Percentiles rank a stretch among this genome's conserved stretches.
Conservation (phyloP, 2,329 filamentous ascomycete genomes). For the Epichloe gansuensis region DNA sequence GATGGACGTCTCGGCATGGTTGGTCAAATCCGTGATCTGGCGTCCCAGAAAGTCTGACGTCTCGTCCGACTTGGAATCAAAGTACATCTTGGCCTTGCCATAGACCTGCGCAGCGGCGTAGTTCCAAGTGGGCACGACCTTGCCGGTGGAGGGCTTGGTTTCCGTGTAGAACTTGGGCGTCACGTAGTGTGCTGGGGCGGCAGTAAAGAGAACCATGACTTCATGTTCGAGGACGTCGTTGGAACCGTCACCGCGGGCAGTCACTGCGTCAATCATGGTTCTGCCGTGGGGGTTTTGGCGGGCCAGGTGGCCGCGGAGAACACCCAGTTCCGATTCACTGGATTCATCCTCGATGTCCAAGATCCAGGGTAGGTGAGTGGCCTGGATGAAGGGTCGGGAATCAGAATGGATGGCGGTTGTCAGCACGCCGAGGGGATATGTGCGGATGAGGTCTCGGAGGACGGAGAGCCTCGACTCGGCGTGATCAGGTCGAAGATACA, state of each 20-base stretch:
- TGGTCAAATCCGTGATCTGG: constrained; percentile 41
- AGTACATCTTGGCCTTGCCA: constrained; percentile 41
- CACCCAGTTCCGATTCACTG: constrained; percentile 26
- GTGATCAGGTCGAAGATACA: constrained; percentile 46
- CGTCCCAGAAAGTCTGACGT: constrained; percentile 34
- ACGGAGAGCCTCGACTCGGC: constrained; percentile 34
- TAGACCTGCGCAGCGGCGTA: constrained; percentile 54
- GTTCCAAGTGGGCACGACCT: constrained; percentile 56
- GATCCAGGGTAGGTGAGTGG: constrained; percentile 47
- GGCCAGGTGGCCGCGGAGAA: constrained; percentile 49
- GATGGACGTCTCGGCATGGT: constrained; percentile 35
- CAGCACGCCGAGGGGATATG: constrained; percentile 48
- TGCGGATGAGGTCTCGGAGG: constrained; percentile 42
- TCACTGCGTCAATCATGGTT: constrained; percentile 38
- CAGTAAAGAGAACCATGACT: constrained; percentile 50
- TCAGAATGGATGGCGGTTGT: constrained; percentile 46
- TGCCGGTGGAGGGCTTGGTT: constrained; percentile 50
- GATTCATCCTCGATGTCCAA: constrained; percentile 35
- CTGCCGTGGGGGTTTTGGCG: constrained; percentile 51
- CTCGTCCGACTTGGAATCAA: constrained; percentile 31
- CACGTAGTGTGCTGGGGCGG: constrained; percentile 46
- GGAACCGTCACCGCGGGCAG: constrained; percentile 8
- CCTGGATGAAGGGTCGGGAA: constrained; percentile 38
- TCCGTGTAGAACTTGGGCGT: constrained; percentile 55
- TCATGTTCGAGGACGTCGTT: constrained; percentile 31